Evolutionary conservation across 495 filamentous ascomycete species (phyloP).

Genomic region (Apodospora peruviana): DNA sequence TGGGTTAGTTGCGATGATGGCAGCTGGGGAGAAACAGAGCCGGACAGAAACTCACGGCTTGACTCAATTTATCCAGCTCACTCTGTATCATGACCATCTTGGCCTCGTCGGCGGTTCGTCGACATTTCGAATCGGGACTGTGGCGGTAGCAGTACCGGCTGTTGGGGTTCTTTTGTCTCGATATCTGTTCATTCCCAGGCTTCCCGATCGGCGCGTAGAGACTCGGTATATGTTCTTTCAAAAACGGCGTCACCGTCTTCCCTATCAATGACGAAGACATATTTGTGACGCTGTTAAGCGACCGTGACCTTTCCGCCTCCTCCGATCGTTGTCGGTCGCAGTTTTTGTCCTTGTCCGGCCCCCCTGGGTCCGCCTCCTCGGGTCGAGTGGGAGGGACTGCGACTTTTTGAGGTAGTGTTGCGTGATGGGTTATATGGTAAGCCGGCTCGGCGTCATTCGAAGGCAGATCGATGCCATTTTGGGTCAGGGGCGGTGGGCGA

Average conservation of each 20-base stretch:
- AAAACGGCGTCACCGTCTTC: slow-evolving; percentile 68
- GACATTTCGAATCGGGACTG: slow-evolving; percentile 87
- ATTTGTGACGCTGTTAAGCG: slow-evolving; percentile 30
- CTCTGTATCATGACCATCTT: slow-evolving; percentile 92
- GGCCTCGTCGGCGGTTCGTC: slow-evolving; percentile 84
- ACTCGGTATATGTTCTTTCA: slow-evolving; percentile 77
- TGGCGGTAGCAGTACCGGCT: slow-evolving; percentile 96
- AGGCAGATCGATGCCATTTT: slow-evolving; percentile 22
- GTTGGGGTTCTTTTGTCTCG: slow-evolving; percentile 53
- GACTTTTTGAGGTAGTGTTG: slow-evolving; percentile 12
- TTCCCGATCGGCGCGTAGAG: slow-evolving; percentile 69
- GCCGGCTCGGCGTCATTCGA: slow-evolving; percentile 20
- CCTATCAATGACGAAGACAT: slow-evolving; percentile 46
- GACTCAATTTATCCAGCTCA: slow-evolving; percentile 74
- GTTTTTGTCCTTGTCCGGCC: slow-evolving; percentile 22
- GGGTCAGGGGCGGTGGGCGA: slow-evolving; percentile 12
- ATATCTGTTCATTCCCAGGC: slow-evolving; percentile 31
- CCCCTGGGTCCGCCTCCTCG: neutral
- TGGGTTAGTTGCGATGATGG: neutral
- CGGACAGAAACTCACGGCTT: slow-evolving; percentile 39
- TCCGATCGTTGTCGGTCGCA: slow-evolving; percentile 36
- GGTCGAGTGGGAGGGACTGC: neutral
- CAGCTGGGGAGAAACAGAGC: neutral
- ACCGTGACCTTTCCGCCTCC: slow-evolving; percentile 28
- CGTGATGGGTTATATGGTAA: slow-evolving; percentile 10